Base-by-base conservation (phyloP, 306 rosid species). In the Nissolia schottii region DNA sequence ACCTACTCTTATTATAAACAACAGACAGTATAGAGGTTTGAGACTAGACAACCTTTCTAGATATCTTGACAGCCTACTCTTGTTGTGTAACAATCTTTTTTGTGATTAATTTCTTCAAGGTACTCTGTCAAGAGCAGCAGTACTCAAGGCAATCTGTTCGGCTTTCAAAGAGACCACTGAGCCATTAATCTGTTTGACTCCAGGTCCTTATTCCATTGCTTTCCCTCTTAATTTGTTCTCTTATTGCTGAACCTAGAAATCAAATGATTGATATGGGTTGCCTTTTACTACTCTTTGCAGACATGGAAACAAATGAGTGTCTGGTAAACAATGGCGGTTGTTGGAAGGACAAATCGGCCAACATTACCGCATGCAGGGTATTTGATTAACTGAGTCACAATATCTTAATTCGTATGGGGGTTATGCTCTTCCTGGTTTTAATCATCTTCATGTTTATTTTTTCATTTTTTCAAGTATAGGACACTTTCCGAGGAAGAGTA, bases 321-420 rank as follows among this genome's bases (percentile, higher is more conserved):
- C 65, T 91, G 79, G 78, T 67, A 60, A 94, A 85, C 80, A 86
- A 94, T 73, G 98, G 97, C 66, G 98, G 98, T 67, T 94, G 97
- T 85, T 94, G 98, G 98, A 76, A 85, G 66, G 92, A 94, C 81
- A 87, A 79, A 71, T 67, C 83, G 79, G 77, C 92, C 49, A 91
- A 94, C 78, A 56, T 94, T 31, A 81, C 97, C 12, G 96, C 99
- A 2, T 94, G 99, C 97, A 86, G 87, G 92, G 99, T 94, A 89
- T 67, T 74, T 35, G 31, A 54, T 64, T 75, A 34, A 61, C 53
- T 56, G 35, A 31, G 38, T 62, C 28, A 35, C 35, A 51, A 27
- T 34, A 3, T 54, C 8, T 51, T 27, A 22, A 5, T 71, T 66
- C 51, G 10, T 77, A 38, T 7, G 27, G 49, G 31, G 50, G 14